A percentile compares a stretch with the other conserved stretches of the same genome.
These are phyloP conservation scores for Gynandropsis gynandra DNA, from an alignment of 345 rosid genomes.

Conservation along the genomic window DNA sequence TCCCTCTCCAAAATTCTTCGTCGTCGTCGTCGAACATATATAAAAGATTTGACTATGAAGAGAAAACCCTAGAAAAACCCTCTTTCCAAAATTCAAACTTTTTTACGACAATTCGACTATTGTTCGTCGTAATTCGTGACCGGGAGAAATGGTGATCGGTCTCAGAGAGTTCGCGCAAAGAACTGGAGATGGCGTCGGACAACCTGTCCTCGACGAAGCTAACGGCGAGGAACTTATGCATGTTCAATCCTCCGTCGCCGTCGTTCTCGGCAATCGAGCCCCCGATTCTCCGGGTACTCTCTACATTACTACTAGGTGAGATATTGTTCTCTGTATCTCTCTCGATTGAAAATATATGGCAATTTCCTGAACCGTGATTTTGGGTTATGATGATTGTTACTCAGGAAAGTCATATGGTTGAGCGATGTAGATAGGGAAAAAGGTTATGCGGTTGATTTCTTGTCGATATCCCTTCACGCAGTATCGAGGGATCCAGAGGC, in stretches of 20 bases:
- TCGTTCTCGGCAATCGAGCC: conserved; percentile 55
- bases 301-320: conserved; percentile 66
- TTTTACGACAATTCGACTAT: background rate
- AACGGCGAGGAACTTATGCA: conserved; percentile 79
- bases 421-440: conserved; percentile 58
- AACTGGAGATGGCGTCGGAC: conserved; percentile 46
- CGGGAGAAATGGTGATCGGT: conserved; percentile 55
- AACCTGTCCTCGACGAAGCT: conserved; percentile 48
- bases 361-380: background rate
- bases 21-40: conserved; percentile 9
- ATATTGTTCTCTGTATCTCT: background rate
- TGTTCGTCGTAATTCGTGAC: conserved; percentile 5
- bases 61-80: conserved; percentile 30
- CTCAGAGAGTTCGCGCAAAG: conserved; percentile 56
- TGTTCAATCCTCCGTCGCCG: conserved; percentile 63
- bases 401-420: conserved; percentile 82
- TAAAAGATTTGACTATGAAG: background rate
- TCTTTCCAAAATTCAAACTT: background rate
- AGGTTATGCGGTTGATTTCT: conserved; percentile 86
- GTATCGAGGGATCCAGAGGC: conserved; percentile 87
- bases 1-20: too few relatives aligned
- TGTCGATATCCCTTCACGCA: conserved; percentile 80
- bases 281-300: conserved; percentile 80
- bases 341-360: background rate
- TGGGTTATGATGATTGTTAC: background rate